phyloP scores from a whole-genome alignment of 192 early-diverging fungal species.

The Allomyces macrogynus region DNA sequence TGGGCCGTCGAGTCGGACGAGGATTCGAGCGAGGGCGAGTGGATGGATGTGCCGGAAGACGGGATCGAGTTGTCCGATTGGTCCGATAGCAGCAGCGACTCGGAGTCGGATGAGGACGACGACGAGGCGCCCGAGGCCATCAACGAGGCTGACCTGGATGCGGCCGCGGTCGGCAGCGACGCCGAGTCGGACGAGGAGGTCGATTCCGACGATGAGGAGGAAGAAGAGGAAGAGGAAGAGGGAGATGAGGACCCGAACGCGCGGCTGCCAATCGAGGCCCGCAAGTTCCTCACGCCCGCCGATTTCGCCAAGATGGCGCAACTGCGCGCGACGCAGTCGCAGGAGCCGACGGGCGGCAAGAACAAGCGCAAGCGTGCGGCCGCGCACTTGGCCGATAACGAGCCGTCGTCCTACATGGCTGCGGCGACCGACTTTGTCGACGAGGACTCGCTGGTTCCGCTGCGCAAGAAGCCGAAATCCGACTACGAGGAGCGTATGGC shows the following conservation, averaged over 20 bases:
- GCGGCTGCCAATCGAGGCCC: constrained; percentile 8
- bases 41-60: constrained; percentile 3
- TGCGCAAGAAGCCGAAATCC: constrained; percentile 62
- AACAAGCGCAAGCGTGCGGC: background rate
- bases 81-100: constrained; percentile 3
- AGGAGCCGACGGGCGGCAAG: background rate
- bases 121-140: constrained; percentile 11
- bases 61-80: background rate
- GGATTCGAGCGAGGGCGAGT: constrained; percentile 8
- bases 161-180: background rate
- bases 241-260: constrained; percentile 20
- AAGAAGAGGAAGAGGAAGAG: constrained; percentile 20
- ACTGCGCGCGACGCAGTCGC: background rate
- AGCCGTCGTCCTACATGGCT: background rate
- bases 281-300: constrained; percentile 2
- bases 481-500: constrained; percentile 80
- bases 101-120: constrained; percentile 15
- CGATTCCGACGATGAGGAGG: constrained; percentile 28
- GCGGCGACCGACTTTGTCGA: constrained; percentile 10
- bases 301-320: background rate
- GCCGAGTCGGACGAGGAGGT: constrained; percentile 10
- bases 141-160: constrained; percentile 1
- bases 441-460: constrained; percentile 25
- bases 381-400: background rate
- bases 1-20: constrained; percentile 1